Evolutionary conservation across 2,329 filamentous ascomycete species (phyloP), one percentile per base, ranked within the genome.

Genomic region (Colletotrichum lupini): DNA sequence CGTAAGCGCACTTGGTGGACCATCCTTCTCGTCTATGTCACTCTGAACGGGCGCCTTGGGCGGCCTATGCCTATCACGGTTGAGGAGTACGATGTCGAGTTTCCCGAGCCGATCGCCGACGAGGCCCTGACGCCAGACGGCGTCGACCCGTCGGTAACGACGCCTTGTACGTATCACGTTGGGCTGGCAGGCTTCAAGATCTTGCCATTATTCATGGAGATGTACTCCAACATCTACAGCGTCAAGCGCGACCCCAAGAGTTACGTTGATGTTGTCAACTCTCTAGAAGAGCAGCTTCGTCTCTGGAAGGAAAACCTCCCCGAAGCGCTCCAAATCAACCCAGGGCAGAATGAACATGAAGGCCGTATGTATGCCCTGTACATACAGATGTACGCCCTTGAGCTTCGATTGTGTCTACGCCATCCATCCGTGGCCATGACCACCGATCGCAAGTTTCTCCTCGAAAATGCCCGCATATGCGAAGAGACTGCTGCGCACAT

Each of bases 1-100:
- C 89, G 94, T 28, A 95, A 95, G 82, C 88, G 94, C 19, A 87
- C 92, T 0, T 97, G 94, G 86, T 97, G 94, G 93, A 87, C 87
- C 6, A 86, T 95, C 12, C 82, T 95, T 53, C 85, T 88, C 5
- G 86, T 95, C 16, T 88, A 91, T 73, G 86, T 93, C 11, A 90
- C 90, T n/a, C 84, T 96, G 11, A 91, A 91, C 76, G 93, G 93
- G 24, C 94, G 93, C 71, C 89, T 95, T 46, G 94, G 94, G 22
- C 88, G 92, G 19, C 94, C 94, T 1, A 93, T 97, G 88, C 90
- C 92, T 1, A 88, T 97, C 60, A 89, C 90, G 12, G 84, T 92
- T 4, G 91, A 94, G 64, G 94, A 97, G 75, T 93, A 95, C 76
- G 94, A 97, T 77, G 90, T 94, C 46, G 94, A 95, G 74, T 89